These are phyloP conservation scores for Fusarium sp. DNA, from an alignment of 2,329 filamentous ascomycete genomes.

Conservation along the genomic window DNA sequence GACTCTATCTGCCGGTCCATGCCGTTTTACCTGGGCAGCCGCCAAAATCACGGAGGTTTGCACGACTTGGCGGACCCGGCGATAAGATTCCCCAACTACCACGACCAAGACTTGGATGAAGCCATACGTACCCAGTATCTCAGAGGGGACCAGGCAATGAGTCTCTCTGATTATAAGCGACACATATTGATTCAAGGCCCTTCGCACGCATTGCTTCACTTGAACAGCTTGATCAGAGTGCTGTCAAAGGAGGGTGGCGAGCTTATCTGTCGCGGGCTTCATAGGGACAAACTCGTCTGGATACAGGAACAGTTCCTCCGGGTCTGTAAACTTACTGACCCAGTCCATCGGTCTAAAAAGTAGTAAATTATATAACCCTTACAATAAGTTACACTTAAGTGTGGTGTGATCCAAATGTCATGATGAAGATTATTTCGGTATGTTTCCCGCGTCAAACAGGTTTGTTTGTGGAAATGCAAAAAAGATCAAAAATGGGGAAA, in stretches of 20 bases:
- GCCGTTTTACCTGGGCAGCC: neutral
- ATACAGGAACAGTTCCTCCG: neutral
- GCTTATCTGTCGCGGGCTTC: neutral
- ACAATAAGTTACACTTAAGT: too few relatives aligned
- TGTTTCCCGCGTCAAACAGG: slow-evolving; percentile 19
- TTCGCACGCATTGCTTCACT: neutral
- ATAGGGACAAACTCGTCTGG: neutral
- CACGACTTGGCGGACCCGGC: neutral
- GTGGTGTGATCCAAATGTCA: slow-evolving; percentile 7
- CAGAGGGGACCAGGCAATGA: neutral
- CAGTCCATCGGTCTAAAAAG: neutral
- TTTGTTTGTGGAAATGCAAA: neutral
- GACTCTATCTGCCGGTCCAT: neutral
- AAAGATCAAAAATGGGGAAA: neutral
- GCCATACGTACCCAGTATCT: neutral
- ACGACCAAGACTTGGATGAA: neutral
- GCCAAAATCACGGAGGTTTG: neutral
- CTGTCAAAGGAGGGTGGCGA: neutral
- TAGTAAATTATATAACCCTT: neutral
- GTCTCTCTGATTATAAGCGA: neutral
- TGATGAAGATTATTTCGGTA: slow-evolving; percentile 1
- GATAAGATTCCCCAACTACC: neutral
- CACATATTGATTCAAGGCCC: neutral
- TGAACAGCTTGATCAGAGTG: neutral
- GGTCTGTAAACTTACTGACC: neutral